Evolutionary conservation across 169 alveolate genomes (phyloP).

Genomic region (Eimeria acervulina): DNA sequence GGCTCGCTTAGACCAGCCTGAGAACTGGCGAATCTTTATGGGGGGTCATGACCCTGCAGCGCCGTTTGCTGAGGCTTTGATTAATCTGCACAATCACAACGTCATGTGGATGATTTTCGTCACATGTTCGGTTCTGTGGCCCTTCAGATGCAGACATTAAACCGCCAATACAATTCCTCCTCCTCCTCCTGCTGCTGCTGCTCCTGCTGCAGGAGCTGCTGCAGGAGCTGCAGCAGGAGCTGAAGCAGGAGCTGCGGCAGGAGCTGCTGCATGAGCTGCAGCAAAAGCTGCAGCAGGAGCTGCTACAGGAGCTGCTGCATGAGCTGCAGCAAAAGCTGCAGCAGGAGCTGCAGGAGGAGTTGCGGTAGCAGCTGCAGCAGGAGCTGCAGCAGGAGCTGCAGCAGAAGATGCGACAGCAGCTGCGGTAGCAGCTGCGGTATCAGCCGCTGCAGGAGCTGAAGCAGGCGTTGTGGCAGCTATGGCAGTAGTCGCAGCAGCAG

Average conservation of each 20-base stretch:
- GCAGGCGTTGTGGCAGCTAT: background rate
- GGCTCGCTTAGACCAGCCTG: conserved; percentile 88
- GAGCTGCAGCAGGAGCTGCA: conserved; percentile 14
- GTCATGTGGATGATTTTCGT: conserved; percentile 92
- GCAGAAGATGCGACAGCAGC: background rate
- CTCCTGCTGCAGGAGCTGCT: background rate
- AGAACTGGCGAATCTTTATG: conserved; percentile 90
- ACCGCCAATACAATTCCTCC: background rate
- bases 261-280: too few relatives aligned
- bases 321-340: background rate
- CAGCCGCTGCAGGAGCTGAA: too few relatives aligned
- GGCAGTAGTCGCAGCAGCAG: background rate
- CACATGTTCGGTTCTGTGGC: conserved; percentile 89
- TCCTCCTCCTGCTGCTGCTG: background rate
- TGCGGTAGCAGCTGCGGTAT: background rate
- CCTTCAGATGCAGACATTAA: conserved; percentile 85
- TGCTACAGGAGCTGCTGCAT: too few relatives aligned
- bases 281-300: too few relatives aligned
- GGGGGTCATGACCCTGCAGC: conserved; percentile 94
- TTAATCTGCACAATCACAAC: conserved; percentile 93
- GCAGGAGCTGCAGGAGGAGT: conserved; percentile 8
- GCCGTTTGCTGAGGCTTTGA: conserved; percentile 91
- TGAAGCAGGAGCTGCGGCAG: too few relatives aligned
- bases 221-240: conserved; percentile 12
- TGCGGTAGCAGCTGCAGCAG: conserved; percentile 3